phyloP scores from a whole-genome alignment of 768 basidiomycete species.

The Boletellus ananas region DNA sequence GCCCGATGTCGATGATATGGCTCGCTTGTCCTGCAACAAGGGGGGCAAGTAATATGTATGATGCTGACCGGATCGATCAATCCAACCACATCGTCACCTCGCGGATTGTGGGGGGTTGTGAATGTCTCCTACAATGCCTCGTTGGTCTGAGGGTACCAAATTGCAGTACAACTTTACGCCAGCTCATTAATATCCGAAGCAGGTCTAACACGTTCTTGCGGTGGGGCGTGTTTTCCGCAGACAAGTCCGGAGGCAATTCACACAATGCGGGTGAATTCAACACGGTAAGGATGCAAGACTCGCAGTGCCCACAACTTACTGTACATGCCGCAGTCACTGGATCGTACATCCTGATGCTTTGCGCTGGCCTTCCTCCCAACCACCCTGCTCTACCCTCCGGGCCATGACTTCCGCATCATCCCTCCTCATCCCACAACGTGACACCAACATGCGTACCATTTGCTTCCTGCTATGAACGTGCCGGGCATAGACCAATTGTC shows the following conservation, averaged over 20 bases:
- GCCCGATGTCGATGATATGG: constrained; percentile 7
- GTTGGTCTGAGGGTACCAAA: constrained; percentile 4
- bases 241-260: background rate
- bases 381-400: constrained; percentile 16
- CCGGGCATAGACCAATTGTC: constrained; percentile 19
- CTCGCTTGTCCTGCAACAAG: background rate
- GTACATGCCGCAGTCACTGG: constrained; percentile 16
- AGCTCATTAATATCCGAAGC: background rate
- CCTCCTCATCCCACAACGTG: constrained; percentile 24
- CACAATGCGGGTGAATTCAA: constrained; percentile 2
- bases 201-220: background rate
- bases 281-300: background rate
- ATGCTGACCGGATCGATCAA: constrained; percentile 8
- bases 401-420: constrained; percentile 19
- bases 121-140: constrained; percentile 14
- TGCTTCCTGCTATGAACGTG: constrained; percentile 21
- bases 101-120: background rate
- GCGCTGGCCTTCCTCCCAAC: background rate
- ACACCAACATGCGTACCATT: constrained; percentile 24
- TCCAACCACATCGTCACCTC: constrained; percentile 3
- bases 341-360: constrained; percentile 13
- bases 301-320: constrained; percentile 6
- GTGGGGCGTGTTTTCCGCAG: background rate
- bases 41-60: background rate
- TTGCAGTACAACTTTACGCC: constrained; percentile 2